phyloP scores from a whole-genome alignment of 345 rosid genomes.

The Gossypium thurberi region DNA sequence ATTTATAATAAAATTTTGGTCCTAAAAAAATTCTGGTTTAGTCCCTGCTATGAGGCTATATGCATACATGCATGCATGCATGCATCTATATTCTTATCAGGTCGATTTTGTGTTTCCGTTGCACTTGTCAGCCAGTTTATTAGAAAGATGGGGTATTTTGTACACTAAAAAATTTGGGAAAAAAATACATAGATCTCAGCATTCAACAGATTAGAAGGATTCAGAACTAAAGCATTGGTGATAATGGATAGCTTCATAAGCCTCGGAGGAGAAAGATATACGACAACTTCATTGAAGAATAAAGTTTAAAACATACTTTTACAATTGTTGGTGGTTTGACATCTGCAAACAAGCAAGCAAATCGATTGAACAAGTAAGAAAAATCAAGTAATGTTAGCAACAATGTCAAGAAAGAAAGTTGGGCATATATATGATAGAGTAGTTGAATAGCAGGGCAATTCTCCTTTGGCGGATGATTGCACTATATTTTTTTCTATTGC shows the following conservation, averaged over 20 bases:
- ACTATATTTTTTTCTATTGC: neutral
- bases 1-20: no score
- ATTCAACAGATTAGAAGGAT: no score
- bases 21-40: no score
- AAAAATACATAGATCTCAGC: neutral
- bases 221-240: neutral
- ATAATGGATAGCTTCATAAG: neutral
- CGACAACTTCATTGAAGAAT: neutral
- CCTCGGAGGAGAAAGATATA: neutral
- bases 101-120: neutral
- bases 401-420: slow-evolving; percentile 6
- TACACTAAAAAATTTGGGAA: neutral
- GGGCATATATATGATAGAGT: neutral
- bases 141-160: neutral
- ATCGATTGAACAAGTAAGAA: neutral
- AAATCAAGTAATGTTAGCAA: neutral
- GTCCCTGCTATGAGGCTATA: no score
- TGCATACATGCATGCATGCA: no score
- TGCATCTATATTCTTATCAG: no score
- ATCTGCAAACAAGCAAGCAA: neutral
- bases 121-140: neutral
- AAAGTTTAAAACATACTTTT: neutral
- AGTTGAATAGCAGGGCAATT: slow-evolving; percentile 48
- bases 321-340: neutral
- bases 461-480: slow-evolving; percentile 46